Conservation (phyloP, 805 yeast genomes). For the Wickerhamiella dianesei region DNA sequence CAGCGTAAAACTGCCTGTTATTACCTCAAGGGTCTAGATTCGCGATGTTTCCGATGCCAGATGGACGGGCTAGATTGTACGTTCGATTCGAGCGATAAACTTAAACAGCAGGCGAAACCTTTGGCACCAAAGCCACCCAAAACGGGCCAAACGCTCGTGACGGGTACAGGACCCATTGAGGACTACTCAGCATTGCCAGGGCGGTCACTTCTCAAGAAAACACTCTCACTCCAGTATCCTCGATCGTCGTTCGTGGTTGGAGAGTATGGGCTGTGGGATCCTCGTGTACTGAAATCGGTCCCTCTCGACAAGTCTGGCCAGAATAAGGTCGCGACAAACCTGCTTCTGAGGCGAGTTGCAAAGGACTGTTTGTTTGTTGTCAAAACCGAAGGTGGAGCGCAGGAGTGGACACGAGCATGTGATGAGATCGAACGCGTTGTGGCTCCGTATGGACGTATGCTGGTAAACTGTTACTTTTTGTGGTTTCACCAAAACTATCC, state of each 20-base stretch:
- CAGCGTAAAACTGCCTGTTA: conserved; percentile 66
- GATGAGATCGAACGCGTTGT: conserved; percentile 75
- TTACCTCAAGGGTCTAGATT: conserved; percentile 35
- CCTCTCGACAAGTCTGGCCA: conserved; percentile 63
- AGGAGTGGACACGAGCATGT: conserved; percentile 60
- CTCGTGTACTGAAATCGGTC: conserved; percentile 49
- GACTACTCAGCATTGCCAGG: conserved; percentile 55
- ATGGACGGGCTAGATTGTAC: conserved; percentile 63
- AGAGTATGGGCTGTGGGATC: conserved; percentile 73
- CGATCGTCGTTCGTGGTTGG: conserved; percentile 83
- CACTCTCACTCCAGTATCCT: conserved; percentile 71
- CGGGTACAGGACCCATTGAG: conserved; percentile 36
- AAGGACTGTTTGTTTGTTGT: conserved; percentile 61
- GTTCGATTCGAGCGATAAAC: conserved; percentile 40
- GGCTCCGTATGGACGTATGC: conserved; percentile 80
- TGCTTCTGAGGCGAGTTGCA: conserved; percentile 68
- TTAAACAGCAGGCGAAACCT: conserved; percentile 18
- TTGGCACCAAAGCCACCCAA: conserved; percentile 3
- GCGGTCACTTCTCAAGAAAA: conserved; percentile 50
- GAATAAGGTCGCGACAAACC: conserved; percentile 52
- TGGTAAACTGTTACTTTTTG: conserved; percentile 58
- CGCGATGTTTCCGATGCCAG: conserved; percentile 65
- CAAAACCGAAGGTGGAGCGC: conserved; percentile 56
- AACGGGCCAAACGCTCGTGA: conserved; percentile 3
- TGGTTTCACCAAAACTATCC: conserved; percentile 88